These are phyloP conservation scores for Neonectria neomacrospora DNA, from an alignment of 2,329 filamentous ascomycete genomes.

Conservation along the genomic window DNA sequence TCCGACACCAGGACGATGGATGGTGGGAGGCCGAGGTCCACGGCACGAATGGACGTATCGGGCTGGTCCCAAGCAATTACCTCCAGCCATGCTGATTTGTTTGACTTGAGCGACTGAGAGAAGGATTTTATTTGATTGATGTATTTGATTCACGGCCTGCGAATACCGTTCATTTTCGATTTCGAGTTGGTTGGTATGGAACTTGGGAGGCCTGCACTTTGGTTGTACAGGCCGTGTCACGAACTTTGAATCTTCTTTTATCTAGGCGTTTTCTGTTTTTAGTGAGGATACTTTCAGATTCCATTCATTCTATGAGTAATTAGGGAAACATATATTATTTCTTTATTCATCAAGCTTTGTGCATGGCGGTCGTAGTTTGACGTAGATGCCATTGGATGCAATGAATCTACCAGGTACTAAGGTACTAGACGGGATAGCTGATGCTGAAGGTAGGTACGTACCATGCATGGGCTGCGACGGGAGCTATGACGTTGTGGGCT, in stretches of 20 bases:
- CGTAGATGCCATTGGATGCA: too few species aligned
- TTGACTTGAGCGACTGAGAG: conserved; percentile 23
- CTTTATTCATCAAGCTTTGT: not conserved
- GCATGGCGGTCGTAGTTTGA: too few species aligned
- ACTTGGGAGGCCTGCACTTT: conserved; percentile 27
- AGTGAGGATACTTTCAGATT: conserved; percentile 35
- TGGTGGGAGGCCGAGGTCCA: conserved; percentile 99
- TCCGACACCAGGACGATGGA: conserved; percentile 94
- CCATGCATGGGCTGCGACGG: conserved; percentile 12
- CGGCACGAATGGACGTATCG: conserved; percentile 68
- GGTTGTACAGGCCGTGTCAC: conserved; percentile 22
- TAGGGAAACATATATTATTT: conserved; percentile 15
- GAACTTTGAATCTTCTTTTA: conserved; percentile 26
- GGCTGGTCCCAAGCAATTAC: conserved; percentile 76
- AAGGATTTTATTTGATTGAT: conserved; percentile 26
- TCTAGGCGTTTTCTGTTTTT: conserved; percentile 22
- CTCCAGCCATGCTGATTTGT: conserved; percentile 62
- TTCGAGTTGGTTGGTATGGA: conserved; percentile 23
- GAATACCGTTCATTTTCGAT: conserved; percentile 27
- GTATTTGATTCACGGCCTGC: conserved; percentile 29
- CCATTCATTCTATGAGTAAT: conserved; percentile 27
- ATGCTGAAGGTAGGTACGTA: conserved; percentile 30
- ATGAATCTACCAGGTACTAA: too few species aligned
- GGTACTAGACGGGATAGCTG: too few species aligned
- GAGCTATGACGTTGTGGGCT: conserved; percentile 40